These are phyloP conservation scores for Malassezia sp. DNA, from an alignment of 1,284 basidiomycete genomes.

Conservation along the genomic window DNA sequence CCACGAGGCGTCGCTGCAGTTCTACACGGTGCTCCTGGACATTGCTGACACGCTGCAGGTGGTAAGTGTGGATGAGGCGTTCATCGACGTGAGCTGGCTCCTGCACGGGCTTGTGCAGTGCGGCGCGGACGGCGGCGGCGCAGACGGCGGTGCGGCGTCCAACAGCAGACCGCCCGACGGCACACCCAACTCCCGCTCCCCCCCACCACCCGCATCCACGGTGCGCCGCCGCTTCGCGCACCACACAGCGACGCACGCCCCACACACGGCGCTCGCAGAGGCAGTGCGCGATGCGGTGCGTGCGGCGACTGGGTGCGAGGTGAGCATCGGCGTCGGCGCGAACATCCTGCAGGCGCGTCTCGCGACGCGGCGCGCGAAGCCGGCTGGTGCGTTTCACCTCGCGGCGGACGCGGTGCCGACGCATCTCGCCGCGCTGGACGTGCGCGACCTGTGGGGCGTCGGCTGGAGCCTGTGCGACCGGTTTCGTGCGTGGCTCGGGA, in stretches of 20 bases:
- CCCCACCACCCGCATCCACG: not conserved
- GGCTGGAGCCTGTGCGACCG: conserved; percentile 52
- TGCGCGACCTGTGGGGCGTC: conserved; percentile 78
- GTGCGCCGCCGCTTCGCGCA: not conserved
- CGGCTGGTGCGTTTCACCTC: conserved; percentile 70
- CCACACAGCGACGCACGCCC: not conserved
- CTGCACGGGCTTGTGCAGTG: conserved; percentile 48
- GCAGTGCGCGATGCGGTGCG: conserved; percentile 65
- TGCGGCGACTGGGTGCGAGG: conserved; percentile 69
- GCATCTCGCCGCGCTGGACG: conserved; percentile 63
- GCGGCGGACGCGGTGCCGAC: conserved; percentile 50
- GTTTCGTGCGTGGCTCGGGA: conserved; percentile 60
- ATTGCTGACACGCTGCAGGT: conserved; percentile 85
- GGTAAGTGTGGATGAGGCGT: conserved; percentile 88
- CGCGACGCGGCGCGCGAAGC: conserved; percentile 82
- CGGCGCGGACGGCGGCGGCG: conserved; percentile 5
- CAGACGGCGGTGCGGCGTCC: not conserved
- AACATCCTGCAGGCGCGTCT: conserved; percentile 86
- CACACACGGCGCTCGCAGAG: conserved; percentile 54
- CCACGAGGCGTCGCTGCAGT: conserved; percentile 58
- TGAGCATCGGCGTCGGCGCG: conserved; percentile 68
- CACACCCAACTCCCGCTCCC: too few species aligned
- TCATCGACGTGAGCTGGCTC: conserved; percentile 71
- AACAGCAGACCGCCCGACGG: too few species aligned
- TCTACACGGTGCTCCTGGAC: conserved; percentile 80